These are phyloP conservation scores for Paxillus rubicundulus DNA, from an alignment of 768 basidiomycete genomes.

Conservation along the genomic window DNA sequence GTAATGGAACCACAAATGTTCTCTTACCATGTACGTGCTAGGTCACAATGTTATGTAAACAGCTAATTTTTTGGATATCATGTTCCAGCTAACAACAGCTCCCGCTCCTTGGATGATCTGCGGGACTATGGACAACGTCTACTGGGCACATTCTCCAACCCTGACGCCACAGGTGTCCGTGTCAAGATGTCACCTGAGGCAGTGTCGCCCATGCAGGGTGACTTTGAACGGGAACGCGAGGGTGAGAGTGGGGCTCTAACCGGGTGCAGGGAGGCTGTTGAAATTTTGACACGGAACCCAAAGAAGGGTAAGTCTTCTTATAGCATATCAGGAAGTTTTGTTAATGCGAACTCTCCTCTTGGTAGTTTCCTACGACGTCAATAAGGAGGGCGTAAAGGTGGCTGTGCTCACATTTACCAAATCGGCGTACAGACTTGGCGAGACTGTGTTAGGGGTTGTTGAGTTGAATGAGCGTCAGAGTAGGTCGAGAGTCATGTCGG, in stretches of 20 bases:
- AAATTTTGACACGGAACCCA: slow-evolving; percentile 84
- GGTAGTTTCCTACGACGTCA: slow-evolving; percentile 90
- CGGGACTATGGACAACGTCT: slow-evolving; percentile 52
- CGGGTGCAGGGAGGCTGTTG: slow-evolving; percentile 82
- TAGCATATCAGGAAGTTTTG: background rate
- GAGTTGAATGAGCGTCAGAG: slow-evolving; percentile 76
- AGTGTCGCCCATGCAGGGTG: slow-evolving; percentile 20
- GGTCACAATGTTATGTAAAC: background rate
- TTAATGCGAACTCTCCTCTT: background rate
- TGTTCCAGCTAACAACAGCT: slow-evolving; percentile 11
- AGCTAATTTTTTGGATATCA: background rate
- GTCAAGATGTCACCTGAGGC: slow-evolving; percentile 28
- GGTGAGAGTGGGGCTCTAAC: slow-evolving; percentile 44
- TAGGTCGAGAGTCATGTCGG: slow-evolving; percentile 78
- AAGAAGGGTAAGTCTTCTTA: slow-evolving; percentile 65
- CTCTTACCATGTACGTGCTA: slow-evolving; percentile 16
- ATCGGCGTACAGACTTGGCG: slow-evolving; percentile 86
- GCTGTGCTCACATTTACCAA: slow-evolving; percentile 92
- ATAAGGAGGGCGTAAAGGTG: slow-evolving; percentile 87
- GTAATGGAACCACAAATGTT: slow-evolving; percentile 3
- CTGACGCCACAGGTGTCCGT: slow-evolving; percentile 21
- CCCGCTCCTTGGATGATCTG: slow-evolving; percentile 43
- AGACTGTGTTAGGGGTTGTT: slow-evolving; percentile 87
- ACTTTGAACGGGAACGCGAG: slow-evolving; percentile 33
- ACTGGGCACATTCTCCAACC: slow-evolving; percentile 44